Conservation (phyloP, 306 rosid species). For the Dryas alaskensis region DNA sequence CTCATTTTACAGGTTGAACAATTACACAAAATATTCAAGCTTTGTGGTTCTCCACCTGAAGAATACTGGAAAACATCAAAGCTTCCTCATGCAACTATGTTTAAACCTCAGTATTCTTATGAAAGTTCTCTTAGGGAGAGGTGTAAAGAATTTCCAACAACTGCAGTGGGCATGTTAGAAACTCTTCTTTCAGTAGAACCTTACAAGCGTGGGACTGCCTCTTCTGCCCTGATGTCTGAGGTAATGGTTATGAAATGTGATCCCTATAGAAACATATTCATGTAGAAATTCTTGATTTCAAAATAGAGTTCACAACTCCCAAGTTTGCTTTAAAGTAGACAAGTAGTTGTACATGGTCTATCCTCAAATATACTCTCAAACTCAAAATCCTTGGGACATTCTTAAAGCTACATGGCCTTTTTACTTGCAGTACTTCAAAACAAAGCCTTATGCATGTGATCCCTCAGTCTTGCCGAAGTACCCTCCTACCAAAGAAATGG, state of each 20-base stretch:
- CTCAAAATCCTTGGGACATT: slow-evolving; percentile 4
- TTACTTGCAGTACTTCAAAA: slow-evolving; percentile 69
- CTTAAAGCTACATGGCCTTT: neutral
- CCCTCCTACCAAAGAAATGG: slow-evolving; percentile 93
- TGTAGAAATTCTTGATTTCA: neutral
- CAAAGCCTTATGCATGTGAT: slow-evolving; percentile 73
- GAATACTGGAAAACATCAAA: slow-evolving; percentile 78
- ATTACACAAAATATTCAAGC: slow-evolving; percentile 88
- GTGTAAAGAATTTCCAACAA: slow-evolving; percentile 55
- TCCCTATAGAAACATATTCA: neutral
- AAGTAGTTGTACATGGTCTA: too few relatives aligned
- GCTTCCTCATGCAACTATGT: slow-evolving; percentile 91
- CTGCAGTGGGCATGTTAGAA: slow-evolving; percentile 62
- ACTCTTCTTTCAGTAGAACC: slow-evolving; percentile 73
- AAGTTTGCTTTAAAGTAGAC: too few relatives aligned
- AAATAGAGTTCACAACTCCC: too few relatives aligned
- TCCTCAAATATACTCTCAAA: neutral
- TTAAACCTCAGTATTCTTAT: slow-evolving; percentile 72
- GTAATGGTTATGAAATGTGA: slow-evolving; percentile 30
- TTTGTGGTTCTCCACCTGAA: slow-evolving; percentile 88
- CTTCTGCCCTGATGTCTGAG: slow-evolving; percentile 86
- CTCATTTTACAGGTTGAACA: slow-evolving; percentile 72
- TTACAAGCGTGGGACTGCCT: slow-evolving; percentile 73
- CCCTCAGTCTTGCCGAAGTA: slow-evolving; percentile 84
- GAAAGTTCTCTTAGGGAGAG: slow-evolving; percentile 65